These are phyloP conservation scores for Prunus kanzakura DNA, from an alignment of 306 rosid species.

Conservation along the genomic window DNA sequence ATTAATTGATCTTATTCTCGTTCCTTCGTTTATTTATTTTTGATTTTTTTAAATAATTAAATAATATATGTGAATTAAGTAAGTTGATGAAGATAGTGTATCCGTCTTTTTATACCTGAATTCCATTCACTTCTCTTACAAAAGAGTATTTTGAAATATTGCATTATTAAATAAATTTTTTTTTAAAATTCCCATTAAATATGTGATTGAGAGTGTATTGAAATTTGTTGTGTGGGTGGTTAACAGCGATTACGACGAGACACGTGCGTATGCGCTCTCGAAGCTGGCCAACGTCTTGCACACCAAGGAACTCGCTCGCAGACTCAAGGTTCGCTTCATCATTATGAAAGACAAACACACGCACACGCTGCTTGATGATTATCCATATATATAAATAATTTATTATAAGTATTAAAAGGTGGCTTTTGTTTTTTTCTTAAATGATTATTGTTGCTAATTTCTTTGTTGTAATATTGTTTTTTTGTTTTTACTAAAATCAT, in stretches of 20 bases:
- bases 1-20: no score
- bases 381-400: no score
- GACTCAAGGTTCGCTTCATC: slow-evolving; percentile 52
- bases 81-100: no score
- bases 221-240: not conserved
- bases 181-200: no score
- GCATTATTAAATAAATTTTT: no score
- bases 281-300: slow-evolving; percentile 96
- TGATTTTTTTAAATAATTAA: not conserved
- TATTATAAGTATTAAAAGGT: not conserved
- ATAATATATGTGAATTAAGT: no score
- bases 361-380: not conserved
- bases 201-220: not conserved
- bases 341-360: not conserved
- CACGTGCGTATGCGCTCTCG: slow-evolving; percentile 99
- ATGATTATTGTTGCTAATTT: not conserved
- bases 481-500: slow-evolving; percentile 16
- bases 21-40: not conserved
- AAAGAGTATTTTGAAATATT: no score
- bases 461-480: not conserved
- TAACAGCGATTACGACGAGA: slow-evolving; percentile 69
- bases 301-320: slow-evolving; percentile 69
- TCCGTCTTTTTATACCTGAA: no score
- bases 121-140: no score
- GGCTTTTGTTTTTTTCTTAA: slow-evolving; percentile 32